These are phyloP conservation scores for Vigna radiata DNA, from an alignment of 306 rosid genomes.

Conservation along the genomic window DNA sequence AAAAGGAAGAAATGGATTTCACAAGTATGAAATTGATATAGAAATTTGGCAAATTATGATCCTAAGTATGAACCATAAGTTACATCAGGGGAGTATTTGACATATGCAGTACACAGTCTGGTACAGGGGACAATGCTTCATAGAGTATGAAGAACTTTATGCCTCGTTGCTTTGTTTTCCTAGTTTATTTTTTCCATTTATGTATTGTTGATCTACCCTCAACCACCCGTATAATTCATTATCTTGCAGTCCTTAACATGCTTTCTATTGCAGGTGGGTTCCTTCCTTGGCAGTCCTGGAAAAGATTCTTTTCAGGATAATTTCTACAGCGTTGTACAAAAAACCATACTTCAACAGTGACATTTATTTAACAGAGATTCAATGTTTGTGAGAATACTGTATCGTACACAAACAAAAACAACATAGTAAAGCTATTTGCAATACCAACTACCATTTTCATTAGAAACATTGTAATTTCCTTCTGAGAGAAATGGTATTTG, in stretches of 20 bases:
- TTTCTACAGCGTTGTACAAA: constrained; percentile 22
- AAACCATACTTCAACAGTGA: constrained; percentile 17
- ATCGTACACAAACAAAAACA: constrained; percentile 25
- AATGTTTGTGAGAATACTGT: constrained; percentile 8
- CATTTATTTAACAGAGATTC: constrained; percentile 14
- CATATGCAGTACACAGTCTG: too few species aligned
- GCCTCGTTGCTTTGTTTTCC: constrained; percentile 13
- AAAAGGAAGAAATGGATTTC: background rate
- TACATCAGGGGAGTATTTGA: too few species aligned
- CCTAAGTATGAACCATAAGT: background rate
- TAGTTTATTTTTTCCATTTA: background rate
- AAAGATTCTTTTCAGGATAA: constrained; percentile 82
- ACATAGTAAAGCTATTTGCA: constrained; percentile 24
- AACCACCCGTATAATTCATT: background rate
- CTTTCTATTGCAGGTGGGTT: constrained; percentile 72
- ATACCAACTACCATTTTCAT: constrained; percentile 3
- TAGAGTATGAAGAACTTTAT: background rate
- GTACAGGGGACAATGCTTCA: too few species aligned
- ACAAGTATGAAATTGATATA: background rate
- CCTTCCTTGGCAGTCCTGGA: constrained; percentile 99
- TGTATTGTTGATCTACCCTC: background rate
- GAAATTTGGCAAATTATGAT: background rate
- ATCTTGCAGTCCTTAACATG: constrained; percentile 16
- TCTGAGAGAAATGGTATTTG: constrained; percentile 7
- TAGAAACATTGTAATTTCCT: constrained; percentile 1